Evolutionary conservation across 495 filamentous ascomycete genomes (phyloP).

Genomic region (Bombardia bombarda): DNA sequence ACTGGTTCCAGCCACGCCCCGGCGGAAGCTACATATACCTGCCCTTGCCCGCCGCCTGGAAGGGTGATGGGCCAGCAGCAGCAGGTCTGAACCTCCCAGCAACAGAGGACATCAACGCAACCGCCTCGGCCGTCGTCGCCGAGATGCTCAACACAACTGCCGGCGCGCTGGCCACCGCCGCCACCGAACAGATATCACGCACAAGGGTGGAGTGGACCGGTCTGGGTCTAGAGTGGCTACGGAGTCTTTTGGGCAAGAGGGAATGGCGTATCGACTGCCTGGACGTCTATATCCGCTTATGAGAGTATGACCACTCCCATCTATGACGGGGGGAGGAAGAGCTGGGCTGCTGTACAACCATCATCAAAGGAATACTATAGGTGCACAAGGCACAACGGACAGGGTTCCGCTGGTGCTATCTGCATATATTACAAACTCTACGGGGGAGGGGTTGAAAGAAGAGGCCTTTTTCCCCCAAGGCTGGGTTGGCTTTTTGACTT

Average conservation of each 20-base stretch:
- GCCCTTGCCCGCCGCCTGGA: constrained; percentile 12
- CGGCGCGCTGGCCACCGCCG: constrained; percentile 56
- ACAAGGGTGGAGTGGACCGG: constrained; percentile 64
- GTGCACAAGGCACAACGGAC: too few species aligned
- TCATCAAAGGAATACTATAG: background rate
- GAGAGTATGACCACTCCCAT: background rate
- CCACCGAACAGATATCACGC: constrained; percentile 53
- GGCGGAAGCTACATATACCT: constrained; percentile 12
- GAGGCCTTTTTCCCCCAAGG: too few species aligned
- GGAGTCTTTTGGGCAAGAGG: constrained; percentile 62
- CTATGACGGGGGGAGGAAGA: background rate
- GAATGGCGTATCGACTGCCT: constrained; percentile 82
- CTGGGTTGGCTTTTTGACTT: too few species aligned
- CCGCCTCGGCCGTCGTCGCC: constrained; percentile 32
- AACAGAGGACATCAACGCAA: constrained; percentile 26
- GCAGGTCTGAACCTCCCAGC: constrained; percentile 17
- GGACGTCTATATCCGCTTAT: constrained; percentile 70
- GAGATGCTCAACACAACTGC: constrained; percentile 64
- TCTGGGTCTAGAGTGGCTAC: constrained; percentile 73
- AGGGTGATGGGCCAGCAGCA: constrained; percentile 11
- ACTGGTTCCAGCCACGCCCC: constrained; percentile 70
- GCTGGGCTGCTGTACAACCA: background rate
- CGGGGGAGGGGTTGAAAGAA: too few species aligned
- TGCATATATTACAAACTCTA: too few species aligned
- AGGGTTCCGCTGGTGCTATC: too few species aligned